phyloP scores from a whole-genome alignment of 257 asterid species.

The Primulina eburnea region DNA sequence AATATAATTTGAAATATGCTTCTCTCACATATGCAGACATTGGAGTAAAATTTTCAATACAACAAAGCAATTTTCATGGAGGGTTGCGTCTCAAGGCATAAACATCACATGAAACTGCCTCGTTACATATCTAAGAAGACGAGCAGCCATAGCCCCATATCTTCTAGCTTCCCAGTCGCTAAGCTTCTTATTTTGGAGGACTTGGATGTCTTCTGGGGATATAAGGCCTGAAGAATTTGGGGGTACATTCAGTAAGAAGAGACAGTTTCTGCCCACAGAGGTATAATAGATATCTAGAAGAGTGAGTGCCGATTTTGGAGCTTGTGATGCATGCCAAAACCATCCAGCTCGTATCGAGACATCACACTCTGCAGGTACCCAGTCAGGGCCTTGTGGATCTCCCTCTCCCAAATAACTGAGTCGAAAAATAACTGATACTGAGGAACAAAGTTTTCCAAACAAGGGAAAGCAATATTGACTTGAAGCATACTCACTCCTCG shows the following conservation, averaged over 20 bases:
- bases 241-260: slow-evolving; percentile 77
- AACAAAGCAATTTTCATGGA: neutral
- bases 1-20: neutral
- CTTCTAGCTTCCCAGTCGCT: slow-evolving; percentile 91
- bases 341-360: slow-evolving; percentile 91
- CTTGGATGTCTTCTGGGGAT: slow-evolving; percentile 70
- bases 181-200: slow-evolving; percentile 51
- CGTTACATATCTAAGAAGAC: slow-evolving; percentile 69
- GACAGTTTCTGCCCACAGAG: slow-evolving; percentile 89
- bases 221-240: slow-evolving; percentile 95
- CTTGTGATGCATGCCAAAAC: slow-evolving; percentile 92
- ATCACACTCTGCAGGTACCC: slow-evolving; percentile 95
- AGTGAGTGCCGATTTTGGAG: slow-evolving; percentile 69
- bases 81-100: neutral
- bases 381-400: slow-evolving; percentile 79
- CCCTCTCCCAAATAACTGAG: slow-evolving; percentile 66
- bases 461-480: neutral
- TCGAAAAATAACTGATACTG: slow-evolving; percentile 9
- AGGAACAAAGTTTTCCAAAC: neutral
- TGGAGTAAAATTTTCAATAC: neutral
- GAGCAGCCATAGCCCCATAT: slow-evolving; percentile 94
- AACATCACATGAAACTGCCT: neutral
- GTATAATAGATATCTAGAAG: slow-evolving; percentile 89
- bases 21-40: neutral
- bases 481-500: slow-evolving; percentile 51